These are phyloP conservation scores for Macrolepiota albuminosa DNA, from an alignment of 768 basidiomycete genomes.

Conservation along the genomic window DNA sequence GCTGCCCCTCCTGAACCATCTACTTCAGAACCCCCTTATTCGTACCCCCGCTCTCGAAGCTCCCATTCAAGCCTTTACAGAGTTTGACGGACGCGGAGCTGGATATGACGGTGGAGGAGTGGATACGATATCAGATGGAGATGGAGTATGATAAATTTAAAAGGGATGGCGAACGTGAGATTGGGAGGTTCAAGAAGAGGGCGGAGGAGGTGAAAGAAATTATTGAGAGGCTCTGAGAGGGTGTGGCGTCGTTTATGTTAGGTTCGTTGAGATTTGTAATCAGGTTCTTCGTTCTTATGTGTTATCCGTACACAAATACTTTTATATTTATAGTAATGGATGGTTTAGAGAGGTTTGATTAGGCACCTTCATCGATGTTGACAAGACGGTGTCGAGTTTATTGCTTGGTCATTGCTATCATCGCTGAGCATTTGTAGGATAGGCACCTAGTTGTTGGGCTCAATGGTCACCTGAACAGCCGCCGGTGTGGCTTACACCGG, in stretches of 20 bases:
- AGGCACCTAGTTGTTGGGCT: too few relatives aligned
- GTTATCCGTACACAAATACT: neutral
- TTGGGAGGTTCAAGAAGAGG: conserved; percentile 34
- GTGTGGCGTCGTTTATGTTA: neutral
- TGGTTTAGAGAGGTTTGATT: neutral
- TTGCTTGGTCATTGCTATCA: neutral
- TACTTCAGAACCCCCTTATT: conserved; percentile 3
- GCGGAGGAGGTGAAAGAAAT: conserved; percentile 37
- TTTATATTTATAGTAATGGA: neutral
- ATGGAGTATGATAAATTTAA: conserved; percentile 55
- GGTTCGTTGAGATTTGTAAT: neutral
- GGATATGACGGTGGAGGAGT: conserved; percentile 79
- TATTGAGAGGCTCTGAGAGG: conserved; percentile 29
- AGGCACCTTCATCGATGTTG: neutral
- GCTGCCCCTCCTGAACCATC: conserved; percentile 7
- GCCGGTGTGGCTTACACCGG: too few relatives aligned
- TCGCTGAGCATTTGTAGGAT: neutral
- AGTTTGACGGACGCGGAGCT: conserved; percentile 61
- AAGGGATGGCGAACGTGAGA: conserved; percentile 40
- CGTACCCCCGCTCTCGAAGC: conserved; percentile 39
- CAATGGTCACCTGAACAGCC: too few relatives aligned
- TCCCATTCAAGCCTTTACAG: conserved; percentile 38
- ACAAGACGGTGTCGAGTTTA: neutral
- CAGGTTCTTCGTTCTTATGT: neutral
- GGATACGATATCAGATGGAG: conserved; percentile 74